Percentiles rank a stretch among this genome's conserved stretches.
Evolutionary conservation across 2,329 filamentous ascomycete species (phyloP).

Genomic region (Ambrosiella xylebori): DNA sequence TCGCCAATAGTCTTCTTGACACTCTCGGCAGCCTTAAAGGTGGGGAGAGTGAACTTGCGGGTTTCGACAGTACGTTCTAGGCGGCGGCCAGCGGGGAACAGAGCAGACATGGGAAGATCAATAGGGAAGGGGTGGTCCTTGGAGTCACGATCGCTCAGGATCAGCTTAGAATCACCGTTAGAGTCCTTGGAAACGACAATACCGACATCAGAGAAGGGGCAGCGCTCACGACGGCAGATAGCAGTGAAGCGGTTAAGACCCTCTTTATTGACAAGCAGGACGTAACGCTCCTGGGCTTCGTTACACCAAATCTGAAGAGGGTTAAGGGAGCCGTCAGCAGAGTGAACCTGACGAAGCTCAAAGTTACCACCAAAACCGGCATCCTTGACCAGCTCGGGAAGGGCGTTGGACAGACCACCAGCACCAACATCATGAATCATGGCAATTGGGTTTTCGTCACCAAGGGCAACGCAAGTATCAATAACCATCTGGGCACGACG

Average conservation of each 20-base stretch:
- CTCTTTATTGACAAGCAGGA: slow-evolving; percentile 70
- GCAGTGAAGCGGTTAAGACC: slow-evolving; percentile 58
- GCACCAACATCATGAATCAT: slow-evolving; percentile 98
- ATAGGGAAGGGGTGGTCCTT: slow-evolving; percentile 61
- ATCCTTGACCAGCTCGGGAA: slow-evolving; percentile 75
- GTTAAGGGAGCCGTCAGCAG: slow-evolving; percentile 77
- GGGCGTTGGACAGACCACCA: slow-evolving; percentile 57
- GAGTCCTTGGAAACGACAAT: slow-evolving; percentile 47
- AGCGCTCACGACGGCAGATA: slow-evolving; percentile 63
- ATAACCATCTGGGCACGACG: slow-evolving; percentile 95
- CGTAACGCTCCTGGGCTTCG: slow-evolving; percentile 91
- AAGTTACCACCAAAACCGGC: slow-evolving; percentile 81
- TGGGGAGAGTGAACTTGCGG: slow-evolving; percentile 46
- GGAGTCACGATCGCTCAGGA: slow-evolving; percentile 68
- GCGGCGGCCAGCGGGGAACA: slow-evolving; percentile 78
- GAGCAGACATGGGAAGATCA: slow-evolving; percentile 70
- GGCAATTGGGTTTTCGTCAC: slow-evolving; percentile 71
- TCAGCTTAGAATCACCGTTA: slow-evolving; percentile 49
- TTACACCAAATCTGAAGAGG: slow-evolving; percentile 97
- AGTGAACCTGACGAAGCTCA: slow-evolving; percentile 87
- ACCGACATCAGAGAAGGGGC: slow-evolving; percentile 83
- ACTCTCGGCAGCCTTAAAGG: slow-evolving; percentile 52
- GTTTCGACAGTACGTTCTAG: slow-evolving; percentile 59
- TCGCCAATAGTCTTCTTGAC: slow-evolving; percentile 48
- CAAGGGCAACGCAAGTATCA: slow-evolving; percentile 76